Evolutionary conservation across 441 rosid species (phyloP).

Genomic region (Kokia cookei): DNA sequence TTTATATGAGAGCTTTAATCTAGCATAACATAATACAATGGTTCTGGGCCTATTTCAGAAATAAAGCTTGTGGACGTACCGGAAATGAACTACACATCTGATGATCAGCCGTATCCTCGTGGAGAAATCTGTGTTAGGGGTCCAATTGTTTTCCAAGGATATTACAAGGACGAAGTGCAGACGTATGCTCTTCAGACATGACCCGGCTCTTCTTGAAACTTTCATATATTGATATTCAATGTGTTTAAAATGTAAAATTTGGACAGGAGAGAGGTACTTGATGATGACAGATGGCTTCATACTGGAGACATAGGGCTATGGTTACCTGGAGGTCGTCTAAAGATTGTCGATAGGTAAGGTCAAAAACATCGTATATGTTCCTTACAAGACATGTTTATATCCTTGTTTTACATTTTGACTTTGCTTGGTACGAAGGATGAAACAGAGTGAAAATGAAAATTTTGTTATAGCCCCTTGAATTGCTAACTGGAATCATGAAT

Average conservation of each 20-base stretch:
- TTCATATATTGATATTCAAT: not conserved
- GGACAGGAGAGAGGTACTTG: constrained; percentile 83
- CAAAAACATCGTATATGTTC: not conserved
- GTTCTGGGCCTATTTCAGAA: constrained; percentile 41
- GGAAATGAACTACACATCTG: constrained; percentile 94
- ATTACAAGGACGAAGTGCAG: constrained; percentile 89
- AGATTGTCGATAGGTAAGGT: constrained; percentile 88
- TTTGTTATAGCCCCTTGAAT: not conserved
- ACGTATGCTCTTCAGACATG: constrained; percentile 44
- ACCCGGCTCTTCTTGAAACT: constrained; percentile 4
- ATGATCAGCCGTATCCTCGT: constrained; percentile 84
- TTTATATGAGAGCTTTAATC: not conserved
- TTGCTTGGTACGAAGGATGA: too few relatives aligned
- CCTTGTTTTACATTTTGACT: not conserved
- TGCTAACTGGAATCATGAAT: not conserved
- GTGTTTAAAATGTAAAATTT: constrained; percentile 8
- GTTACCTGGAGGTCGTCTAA: constrained; percentile 90
- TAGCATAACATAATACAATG: not conserved
- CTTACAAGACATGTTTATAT: constrained; percentile 4
- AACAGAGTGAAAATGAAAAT: too few relatives aligned
- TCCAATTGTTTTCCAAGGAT: constrained; percentile 77
- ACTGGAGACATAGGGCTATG: constrained; percentile 96
- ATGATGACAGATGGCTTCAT: constrained; percentile 96
- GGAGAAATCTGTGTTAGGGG: constrained; percentile 99
- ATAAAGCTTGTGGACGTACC: constrained; percentile 95